A percentile compares a stretch with the other conserved stretches of the same genome.
phyloP scores from a whole-genome alignment of 108 stramenopile genomes.

The Cylindrotheca closterium region DNA sequence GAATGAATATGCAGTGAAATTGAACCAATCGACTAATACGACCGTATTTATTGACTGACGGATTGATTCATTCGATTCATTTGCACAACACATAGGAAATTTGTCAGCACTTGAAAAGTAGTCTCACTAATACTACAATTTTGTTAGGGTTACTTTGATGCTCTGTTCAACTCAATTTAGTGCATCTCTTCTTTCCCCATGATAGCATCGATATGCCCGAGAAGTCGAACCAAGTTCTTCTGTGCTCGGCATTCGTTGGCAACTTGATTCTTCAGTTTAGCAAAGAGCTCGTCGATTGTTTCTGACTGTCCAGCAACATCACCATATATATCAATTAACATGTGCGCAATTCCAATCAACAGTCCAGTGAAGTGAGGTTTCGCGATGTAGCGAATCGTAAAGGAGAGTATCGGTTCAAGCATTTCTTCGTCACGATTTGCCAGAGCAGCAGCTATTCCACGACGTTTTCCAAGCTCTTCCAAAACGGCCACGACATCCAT shows the following conservation, averaged over 20 bases:
- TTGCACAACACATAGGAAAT: too few species aligned
- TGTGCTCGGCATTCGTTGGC: slow-evolving; percentile 63
- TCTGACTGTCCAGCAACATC: slow-evolving; percentile 72
- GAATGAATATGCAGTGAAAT: too few species aligned
- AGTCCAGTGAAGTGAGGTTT: slow-evolving; percentile 71
- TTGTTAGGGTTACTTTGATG: too few species aligned
- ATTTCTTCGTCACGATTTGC: slow-evolving; percentile 86
- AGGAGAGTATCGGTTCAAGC: slow-evolving; percentile 80
- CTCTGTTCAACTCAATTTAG: not conserved
- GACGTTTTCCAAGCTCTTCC: slow-evolving; percentile 84
- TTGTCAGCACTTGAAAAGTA: too few species aligned
- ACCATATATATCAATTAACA: slow-evolving; percentile 45
- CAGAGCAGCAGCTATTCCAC: slow-evolving; percentile 73
- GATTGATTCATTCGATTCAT: too few species aligned
- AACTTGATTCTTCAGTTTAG: slow-evolving; percentile 74
- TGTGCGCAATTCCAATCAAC: slow-evolving; percentile 60
- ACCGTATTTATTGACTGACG: too few species aligned
- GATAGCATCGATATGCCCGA: slow-evolving; percentile 79
- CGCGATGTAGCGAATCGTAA: slow-evolving; percentile 76
- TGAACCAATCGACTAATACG: too few species aligned
- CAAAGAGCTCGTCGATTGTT: slow-evolving; percentile 81
- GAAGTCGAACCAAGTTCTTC: slow-evolving; percentile 48
- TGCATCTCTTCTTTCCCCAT: slow-evolving; percentile 52
- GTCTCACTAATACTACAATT: too few species aligned
- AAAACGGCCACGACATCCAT: slow-evolving; percentile 73